Evolutionary conservation across 1,284 basidiomycete species (phyloP).

Genomic region (Xerocomus minutiporus): DNA sequence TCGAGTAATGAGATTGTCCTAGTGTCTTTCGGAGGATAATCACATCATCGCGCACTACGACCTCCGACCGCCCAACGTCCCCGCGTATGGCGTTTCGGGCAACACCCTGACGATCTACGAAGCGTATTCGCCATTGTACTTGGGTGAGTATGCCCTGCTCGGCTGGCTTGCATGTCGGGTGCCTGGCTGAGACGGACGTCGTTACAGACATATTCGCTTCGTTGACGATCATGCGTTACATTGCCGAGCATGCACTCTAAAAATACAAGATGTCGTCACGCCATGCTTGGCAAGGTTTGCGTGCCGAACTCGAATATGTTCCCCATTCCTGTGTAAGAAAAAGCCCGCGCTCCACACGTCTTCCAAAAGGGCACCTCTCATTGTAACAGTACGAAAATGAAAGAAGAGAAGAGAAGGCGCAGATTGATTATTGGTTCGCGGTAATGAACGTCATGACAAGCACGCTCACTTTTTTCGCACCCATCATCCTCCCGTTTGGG

Average conservation of each 20-base stretch:
- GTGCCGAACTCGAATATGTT: not conserved
- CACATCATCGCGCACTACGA: slow-evolving; percentile 56
- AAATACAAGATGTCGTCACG: not conserved
- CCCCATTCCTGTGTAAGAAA: slow-evolving; percentile 4
- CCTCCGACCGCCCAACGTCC: slow-evolving; percentile 48
- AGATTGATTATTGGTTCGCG: not conserved
- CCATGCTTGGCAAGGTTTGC: not conserved
- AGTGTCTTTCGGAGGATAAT: slow-evolving; percentile 58
- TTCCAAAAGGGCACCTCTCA: slow-evolving; percentile 2
- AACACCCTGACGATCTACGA: slow-evolving; percentile 62
- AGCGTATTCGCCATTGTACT: slow-evolving; percentile 47
- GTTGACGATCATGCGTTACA: slow-evolving; percentile 63
- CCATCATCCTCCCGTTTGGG: not conserved
- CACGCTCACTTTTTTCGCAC: not conserved
- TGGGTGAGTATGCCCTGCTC: slow-evolving; percentile 43
- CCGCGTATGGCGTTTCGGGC: slow-evolving; percentile 58
- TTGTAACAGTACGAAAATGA: not conserved
- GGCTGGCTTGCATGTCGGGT: not conserved
- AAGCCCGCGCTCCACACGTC: slow-evolving; percentile 3
- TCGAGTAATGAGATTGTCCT: slow-evolving; percentile 4
- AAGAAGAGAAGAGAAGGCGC: not conserved
- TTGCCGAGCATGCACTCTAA: slow-evolving; percentile 43
- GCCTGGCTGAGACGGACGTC: slow-evolving; percentile 8
- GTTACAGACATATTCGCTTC: slow-evolving; percentile 55
- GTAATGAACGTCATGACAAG: not conserved